Base-by-base conservation (phyloP, 2,329 filamentous ascomycete genomes). In the Corinectria fuckeliana region DNA sequence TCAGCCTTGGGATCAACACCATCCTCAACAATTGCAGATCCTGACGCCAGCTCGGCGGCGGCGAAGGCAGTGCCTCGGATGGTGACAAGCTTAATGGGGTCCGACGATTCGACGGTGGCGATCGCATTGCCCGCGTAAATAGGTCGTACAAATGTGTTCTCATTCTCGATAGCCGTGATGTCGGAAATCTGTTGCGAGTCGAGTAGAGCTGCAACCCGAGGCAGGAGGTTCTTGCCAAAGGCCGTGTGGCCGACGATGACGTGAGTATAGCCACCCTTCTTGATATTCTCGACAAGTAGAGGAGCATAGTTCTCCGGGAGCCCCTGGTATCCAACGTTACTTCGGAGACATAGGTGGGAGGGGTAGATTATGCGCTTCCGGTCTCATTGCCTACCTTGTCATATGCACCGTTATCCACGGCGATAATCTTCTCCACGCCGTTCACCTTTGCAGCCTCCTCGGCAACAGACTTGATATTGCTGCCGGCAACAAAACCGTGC, bases 41-140 rank as follows among this genome's bases (percentile, higher is more conserved):
- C 91, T 56, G 89, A 88, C 47, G 89, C 88, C 3, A 85, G 80
- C 63, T 88, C 86, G 13, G 90, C 88, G 38, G 91, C 84, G 26
- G 92, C 84, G 80, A 99, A 99, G 1, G 95, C 91, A 3, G 95
- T 98, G 65, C 93, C 93, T 73, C 95, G 90, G 64, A 98, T 90
- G 32, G 95, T 99, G 71, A 99, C 85, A 53, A 98, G 75, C 80
- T 98, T 99, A 76, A 92, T 86, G 14, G 83, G 75, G 73, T 99
- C 95, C 63, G 86, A 86, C 3, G 93, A 97, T 78, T 98, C 91
- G 59, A 99, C 93, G 9, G 95, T 99, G 32, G 96, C 87, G 72
- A 99, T 97, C 47, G 94, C 95, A 74, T 99, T 99, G 55, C 95
- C 95, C 58, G 95, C 95, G 76, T 99, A 99, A 73, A 99, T 97